Evolutionary conservation across 352 stramenopile species (phyloP).

Genomic region (Halophytophthora batemanensis): DNA sequence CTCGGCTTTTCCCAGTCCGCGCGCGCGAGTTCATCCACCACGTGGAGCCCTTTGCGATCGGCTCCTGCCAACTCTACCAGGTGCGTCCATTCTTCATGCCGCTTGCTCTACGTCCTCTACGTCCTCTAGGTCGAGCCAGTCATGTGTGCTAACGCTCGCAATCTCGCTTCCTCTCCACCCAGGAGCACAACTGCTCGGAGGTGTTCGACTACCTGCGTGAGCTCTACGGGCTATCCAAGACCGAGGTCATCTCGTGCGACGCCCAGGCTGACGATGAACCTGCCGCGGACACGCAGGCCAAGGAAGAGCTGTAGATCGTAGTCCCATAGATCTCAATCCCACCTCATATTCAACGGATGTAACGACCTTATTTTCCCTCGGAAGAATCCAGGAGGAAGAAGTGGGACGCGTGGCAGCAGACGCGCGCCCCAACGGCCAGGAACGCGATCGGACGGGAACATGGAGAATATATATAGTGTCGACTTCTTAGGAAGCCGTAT

Average conservation of each 20-base stretch:
- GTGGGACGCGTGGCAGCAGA: too few relatives aligned
- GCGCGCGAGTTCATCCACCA: slow-evolving; percentile 58
- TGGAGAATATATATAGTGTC: too few relatives aligned
- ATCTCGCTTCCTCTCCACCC: not conserved
- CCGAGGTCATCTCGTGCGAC: slow-evolving; percentile 27
- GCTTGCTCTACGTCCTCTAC: too few relatives aligned
- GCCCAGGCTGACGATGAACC: slow-evolving; percentile 12
- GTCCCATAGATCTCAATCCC: not conserved
- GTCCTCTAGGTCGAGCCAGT: too few relatives aligned
- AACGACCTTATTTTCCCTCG: too few relatives aligned
- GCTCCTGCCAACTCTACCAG: slow-evolving; percentile 46
- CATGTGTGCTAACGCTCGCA: not conserved
- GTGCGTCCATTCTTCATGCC: slow-evolving; percentile 25
- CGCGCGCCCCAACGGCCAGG: too few relatives aligned
- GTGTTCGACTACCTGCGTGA: slow-evolving; percentile 63
- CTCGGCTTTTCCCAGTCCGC: slow-evolving; percentile 30
- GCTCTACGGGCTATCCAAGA: slow-evolving; percentile 46
- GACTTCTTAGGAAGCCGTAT: too few relatives aligned
- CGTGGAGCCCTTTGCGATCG: slow-evolving; percentile 60
- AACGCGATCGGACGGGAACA: too few relatives aligned
- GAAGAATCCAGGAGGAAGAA: too few relatives aligned
- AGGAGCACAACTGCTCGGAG: slow-evolving; percentile 58
- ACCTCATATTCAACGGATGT: too few relatives aligned
- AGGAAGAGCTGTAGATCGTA: slow-evolving; percentile 44
- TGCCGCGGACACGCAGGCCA: slow-evolving; percentile 26